Conservation (phyloP, 495 filamentous ascomycete species). For the Penicillium crystallinum region DNA sequence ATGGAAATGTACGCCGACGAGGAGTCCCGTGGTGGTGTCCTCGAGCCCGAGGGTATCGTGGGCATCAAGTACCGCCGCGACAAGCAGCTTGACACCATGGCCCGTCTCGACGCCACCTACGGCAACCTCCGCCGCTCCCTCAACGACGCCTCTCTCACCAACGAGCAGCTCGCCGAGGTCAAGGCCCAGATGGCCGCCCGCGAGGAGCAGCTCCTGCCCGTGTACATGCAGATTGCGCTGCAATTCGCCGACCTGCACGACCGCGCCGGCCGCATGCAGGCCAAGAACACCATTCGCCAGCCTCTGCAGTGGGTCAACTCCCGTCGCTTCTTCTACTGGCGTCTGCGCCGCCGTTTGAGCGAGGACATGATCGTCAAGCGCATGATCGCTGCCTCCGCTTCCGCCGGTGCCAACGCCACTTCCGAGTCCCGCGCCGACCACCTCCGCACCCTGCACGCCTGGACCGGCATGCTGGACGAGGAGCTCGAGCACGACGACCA, state of each 20-base stretch:
- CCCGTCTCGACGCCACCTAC: constrained; percentile 81
- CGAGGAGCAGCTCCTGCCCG: constrained; percentile 81
- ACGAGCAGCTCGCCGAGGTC: constrained; percentile 68
- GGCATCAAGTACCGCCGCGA: constrained; percentile 97
- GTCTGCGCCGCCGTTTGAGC: constrained; percentile 90
- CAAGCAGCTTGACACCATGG: constrained; percentile 97
- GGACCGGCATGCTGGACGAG: constrained; percentile 61
- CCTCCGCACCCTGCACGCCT: constrained; percentile 67
- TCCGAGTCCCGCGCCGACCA: constrained; percentile 53
- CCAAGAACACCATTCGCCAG: constrained; percentile 87
- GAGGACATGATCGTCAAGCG: constrained; percentile 93
- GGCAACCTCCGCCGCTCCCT: constrained; percentile 73
- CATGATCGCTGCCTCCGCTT: constrained; percentile 55
- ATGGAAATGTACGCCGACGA: constrained; percentile 99
- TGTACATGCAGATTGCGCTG: constrained; percentile 87
- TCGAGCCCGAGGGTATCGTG: constrained; percentile 97
- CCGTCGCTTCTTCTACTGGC: constrained; percentile 99
- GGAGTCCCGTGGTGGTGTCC: constrained; percentile 90
- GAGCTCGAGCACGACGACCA: constrained; percentile 70
- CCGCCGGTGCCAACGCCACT: constrained; percentile 20
- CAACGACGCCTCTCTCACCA: constrained; percentile 58
- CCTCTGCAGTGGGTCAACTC: constrained; percentile 81
- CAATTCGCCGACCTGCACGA: constrained; percentile 98
- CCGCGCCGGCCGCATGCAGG: constrained; percentile 94
- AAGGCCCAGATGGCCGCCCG: constrained; percentile 84